Base-by-base conservation (phyloP, 2,329 filamentous ascomycete genomes). In the Ascochyta lentis region DNA sequence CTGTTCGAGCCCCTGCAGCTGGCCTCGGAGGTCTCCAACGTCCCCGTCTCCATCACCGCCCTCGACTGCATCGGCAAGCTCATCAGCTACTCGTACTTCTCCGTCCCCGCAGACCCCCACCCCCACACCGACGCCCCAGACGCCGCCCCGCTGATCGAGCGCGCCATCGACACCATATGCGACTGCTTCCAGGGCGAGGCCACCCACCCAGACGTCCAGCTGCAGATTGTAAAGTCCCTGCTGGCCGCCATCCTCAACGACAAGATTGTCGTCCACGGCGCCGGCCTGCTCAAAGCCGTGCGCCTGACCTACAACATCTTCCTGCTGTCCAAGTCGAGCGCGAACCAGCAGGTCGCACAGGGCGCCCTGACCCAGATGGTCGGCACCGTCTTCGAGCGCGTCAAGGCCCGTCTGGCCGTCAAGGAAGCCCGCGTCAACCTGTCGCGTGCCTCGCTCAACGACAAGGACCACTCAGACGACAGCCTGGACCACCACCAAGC, bases 221-320 rank as follows among this genome's bases (percentile, higher is more conserved):
- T 98, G 67, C 95, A 99, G 78, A 99, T 99, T 66, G 92, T 99
- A 75, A 98, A 99, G 79, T 98, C 95, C 2, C 82, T 99, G 56
- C 81, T 99, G 56, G 93, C 95, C 13, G 96, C 96, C 13, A 95
- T 99, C 13, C 81, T 99, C 62, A 98, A 98, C 73, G 95, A 99
- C 80, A 99, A 98, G 80, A 96, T 98, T 63, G 92, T 99, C 39
- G 96, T 99, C 2, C 95, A 99, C 75, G 95, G 95, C 56, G 94
- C 95, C 34, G 96, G 95, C 61, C 83, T 99, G 59, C 83, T 99
- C 63, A 99, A 99, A 80, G 94, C 95, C 50, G 92, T 99, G 63
- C 90, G 95, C 66, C 92, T 98, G 77, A 96, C 97, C 55, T 99
- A 99, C 82, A 99, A 99, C 80, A 96, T 99, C 66, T 99, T 99